phyloP scores from a whole-genome alignment of 1,139 yeast species.

The Scheffersomyces illinoinensis region DNA sequence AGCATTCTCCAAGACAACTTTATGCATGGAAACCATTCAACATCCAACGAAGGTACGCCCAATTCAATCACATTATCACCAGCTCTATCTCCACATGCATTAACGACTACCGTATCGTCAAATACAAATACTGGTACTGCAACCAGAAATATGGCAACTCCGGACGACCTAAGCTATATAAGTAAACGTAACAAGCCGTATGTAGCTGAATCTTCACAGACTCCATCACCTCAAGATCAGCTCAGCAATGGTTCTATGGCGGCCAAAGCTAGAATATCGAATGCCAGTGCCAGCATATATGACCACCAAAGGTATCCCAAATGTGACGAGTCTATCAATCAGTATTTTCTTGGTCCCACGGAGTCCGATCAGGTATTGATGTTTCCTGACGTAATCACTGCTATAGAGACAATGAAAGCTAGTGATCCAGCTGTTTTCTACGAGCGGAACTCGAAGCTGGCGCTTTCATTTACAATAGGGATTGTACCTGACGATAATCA shows the following conservation, averaged over 20 bases:
- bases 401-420: conserved; percentile 44
- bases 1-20: conserved; percentile 62
- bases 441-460: conserved; percentile 43
- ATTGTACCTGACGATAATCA: conserved; percentile 39
- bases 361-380: conserved; percentile 32
- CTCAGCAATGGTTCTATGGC: conserved; percentile 12
- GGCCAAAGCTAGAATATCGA: neutral
- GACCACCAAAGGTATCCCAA: conserved; percentile 15
- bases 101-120: conserved; percentile 6
- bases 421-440: conserved; percentile 43
- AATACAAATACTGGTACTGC: neutral
- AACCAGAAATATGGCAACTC: neutral
- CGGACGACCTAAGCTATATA: neutral
- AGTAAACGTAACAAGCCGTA: conserved; percentile 8
- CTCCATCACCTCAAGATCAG: conserved; percentile 13
- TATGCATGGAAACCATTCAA: conserved; percentile 25
- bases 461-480: conserved; percentile 58
- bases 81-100: conserved; percentile 35
- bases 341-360: conserved; percentile 57
- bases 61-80: conserved; percentile 38
- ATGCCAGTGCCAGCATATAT: conserved; percentile 3
- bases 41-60: conserved; percentile 47
- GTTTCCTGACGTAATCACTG: conserved; percentile 57
- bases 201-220: conserved; percentile 12
- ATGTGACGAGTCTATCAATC: conserved; percentile 56